These are phyloP conservation scores for Yarrowia hollandica DNA, from an alignment of 805 yeast species.

Conservation along the genomic window DNA sequence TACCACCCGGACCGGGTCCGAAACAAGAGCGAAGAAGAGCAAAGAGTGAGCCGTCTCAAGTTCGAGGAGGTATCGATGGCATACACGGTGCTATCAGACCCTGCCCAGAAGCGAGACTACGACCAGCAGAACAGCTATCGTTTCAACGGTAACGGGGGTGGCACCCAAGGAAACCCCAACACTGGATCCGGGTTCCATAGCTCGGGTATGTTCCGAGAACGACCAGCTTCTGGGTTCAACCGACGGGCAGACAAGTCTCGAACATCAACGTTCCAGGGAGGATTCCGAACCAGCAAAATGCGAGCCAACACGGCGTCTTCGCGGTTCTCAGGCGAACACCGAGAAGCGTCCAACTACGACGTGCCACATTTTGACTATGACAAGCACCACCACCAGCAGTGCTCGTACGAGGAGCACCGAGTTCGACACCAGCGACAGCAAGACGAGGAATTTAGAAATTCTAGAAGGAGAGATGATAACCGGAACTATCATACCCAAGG, in stretches of 20 bases:
- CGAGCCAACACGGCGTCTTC: conserved; percentile 22
- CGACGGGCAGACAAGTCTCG: conserved; percentile 30
- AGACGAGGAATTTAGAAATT: conserved; percentile 6
- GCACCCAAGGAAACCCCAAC: conserved; percentile 18
- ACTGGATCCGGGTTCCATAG: conserved; percentile 26
- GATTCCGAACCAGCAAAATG: conserved; percentile 37
- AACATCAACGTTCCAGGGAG: conserved; percentile 23
- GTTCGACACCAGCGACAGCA: conserved; percentile 30
- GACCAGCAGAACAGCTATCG: conserved; percentile 28
- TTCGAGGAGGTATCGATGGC: conserved; percentile 68
- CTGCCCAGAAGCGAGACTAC: conserved; percentile 28
- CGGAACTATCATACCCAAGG: conserved; percentile 2
- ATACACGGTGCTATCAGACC: conserved; percentile 59
- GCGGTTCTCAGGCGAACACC: conserved; percentile 9
- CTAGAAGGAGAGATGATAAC: not conserved
- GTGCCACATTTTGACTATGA: conserved; percentile 45
- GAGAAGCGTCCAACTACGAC: conserved; percentile 36
- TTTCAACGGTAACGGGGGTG: not conserved
- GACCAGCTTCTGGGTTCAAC: conserved; percentile 30
- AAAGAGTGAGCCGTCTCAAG: conserved; percentile 42
- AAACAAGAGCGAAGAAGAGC: conserved; percentile 50
- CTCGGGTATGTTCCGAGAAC: conserved; percentile 21
- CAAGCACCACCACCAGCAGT: conserved; percentile 40
- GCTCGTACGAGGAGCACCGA: conserved; percentile 38
- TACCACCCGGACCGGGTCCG: conserved; percentile 67